Percentiles rank a stretch among this genome's conserved stretches.
phyloP scores from a whole-genome alignment of 2,329 filamentous ascomycete species.

The Fusarium succisae region DNA sequence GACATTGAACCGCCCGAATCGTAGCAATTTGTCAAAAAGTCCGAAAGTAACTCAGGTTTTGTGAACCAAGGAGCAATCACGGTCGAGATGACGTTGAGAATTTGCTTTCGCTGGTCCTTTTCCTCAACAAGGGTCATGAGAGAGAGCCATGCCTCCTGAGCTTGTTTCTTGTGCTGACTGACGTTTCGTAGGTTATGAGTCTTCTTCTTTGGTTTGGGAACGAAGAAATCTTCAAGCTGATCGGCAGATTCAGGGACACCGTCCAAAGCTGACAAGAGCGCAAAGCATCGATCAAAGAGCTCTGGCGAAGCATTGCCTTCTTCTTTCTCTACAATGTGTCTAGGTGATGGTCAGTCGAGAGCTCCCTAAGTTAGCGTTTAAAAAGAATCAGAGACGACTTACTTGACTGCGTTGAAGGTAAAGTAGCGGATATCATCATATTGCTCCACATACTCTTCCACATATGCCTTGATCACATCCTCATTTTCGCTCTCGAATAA shows the following conservation, averaged over 20 bases:
- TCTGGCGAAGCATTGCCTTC: constrained; percentile 33
- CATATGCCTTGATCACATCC: constrained; percentile 74
- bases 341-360: constrained; percentile 9
- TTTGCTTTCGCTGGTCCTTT: constrained; percentile 79
- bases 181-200: constrained; percentile 73
- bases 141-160: constrained; percentile 87
- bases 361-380: too few species aligned
- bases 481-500: constrained; percentile 68
- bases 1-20: constrained; percentile 86
- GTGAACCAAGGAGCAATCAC: constrained; percentile 90
- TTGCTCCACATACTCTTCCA: constrained; percentile 79
- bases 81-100: constrained; percentile 78
- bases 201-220: constrained; percentile 71
- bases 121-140: constrained; percentile 74
- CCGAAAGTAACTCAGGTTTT: constrained; percentile 88
- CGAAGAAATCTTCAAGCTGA: constrained; percentile 75
- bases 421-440: constrained; percentile 88
- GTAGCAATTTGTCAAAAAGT: constrained; percentile 96
- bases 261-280: constrained; percentile 73
- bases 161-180: constrained; percentile 77
- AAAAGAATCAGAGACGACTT: constrained; percentile 53
- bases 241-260: constrained; percentile 73
- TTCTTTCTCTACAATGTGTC: constrained; percentile 42
- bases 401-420: constrained; percentile 79
- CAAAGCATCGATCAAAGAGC: constrained; percentile 66